Evolutionary conservation across 805 yeast species (phyloP).

Genomic region (Ogataea glucozyma): DNA sequence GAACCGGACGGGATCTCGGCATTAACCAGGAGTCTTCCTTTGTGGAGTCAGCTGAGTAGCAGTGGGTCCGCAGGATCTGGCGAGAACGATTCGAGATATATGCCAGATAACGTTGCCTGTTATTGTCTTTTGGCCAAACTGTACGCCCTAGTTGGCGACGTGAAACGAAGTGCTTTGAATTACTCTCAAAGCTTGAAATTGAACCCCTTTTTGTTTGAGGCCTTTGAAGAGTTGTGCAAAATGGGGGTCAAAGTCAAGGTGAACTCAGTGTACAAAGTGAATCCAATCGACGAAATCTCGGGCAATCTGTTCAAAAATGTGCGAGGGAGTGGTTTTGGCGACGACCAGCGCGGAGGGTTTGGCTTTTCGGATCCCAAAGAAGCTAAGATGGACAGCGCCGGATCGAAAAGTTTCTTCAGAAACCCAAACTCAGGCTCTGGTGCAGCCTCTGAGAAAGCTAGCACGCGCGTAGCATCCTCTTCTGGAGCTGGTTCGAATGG

Average conservation of each 20-base stretch:
- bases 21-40: conserved; percentile 38
- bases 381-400: conserved; percentile 4
- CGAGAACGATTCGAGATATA: conserved; percentile 18
- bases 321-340: conserved; percentile 6
- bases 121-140: conserved; percentile 71
- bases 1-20: conserved; percentile 64
- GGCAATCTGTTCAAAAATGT: conserved; percentile 19
- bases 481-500: conserved; percentile 12
- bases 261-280: conserved; percentile 48
- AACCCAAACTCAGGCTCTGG: conserved; percentile 8
- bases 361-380: conserved; percentile 20
- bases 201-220: conserved; percentile 86
- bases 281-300: conserved; percentile 23
- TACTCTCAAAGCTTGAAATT: conserved; percentile 67
- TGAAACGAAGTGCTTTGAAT: conserved; percentile 62
- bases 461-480: conserved; percentile 5
- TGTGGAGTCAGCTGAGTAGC: conserved; percentile 35
- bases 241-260: conserved; percentile 72
- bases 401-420: conserved; percentile 10
- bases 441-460: no score
- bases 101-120: conserved; percentile 72
- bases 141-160: conserved; percentile 57
- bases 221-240: conserved; percentile 71
- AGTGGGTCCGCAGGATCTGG: no score
- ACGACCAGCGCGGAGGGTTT: conserved; percentile 18